Evolutionary conservation across 208 protist species (phyloP).

Genomic region (Leishmania turanica): DNA sequence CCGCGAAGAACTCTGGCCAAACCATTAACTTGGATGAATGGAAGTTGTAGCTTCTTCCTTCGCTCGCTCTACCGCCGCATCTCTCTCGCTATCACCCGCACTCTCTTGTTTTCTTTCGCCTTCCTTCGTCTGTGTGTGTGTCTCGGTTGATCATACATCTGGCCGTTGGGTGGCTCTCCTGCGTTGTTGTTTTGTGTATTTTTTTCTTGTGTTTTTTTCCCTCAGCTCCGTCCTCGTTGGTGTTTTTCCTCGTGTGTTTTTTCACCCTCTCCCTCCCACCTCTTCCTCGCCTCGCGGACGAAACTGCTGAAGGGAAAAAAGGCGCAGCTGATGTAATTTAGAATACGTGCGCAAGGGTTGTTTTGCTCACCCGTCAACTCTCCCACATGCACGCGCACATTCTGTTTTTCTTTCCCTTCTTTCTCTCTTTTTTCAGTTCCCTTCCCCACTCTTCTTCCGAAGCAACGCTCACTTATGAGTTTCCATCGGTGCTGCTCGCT

Average conservation of each 20-base stretch:
- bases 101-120: neutral
- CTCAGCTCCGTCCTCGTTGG: neutral
- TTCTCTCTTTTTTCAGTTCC: constrained; percentile 6
- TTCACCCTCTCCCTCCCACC: neutral
- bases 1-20: constrained; percentile 74
- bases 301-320: neutral
- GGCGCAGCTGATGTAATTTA: constrained; percentile 11
- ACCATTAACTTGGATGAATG: constrained; percentile 86
- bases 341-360: neutral
- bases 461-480: neutral
- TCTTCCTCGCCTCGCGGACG: neutral
- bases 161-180: neutral
- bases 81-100: neutral
- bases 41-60: constrained; percentile 49
- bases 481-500: neutral
- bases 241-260: neutral
- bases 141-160: neutral
- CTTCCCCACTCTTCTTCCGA: constrained; percentile 4
- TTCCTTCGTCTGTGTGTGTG: neutral
- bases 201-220: neutral
- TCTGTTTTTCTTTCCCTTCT: neutral
- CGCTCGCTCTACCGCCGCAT: neutral
- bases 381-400: neutral
- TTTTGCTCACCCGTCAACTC: neutral
- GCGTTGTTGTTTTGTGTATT: neutral